Evolutionary conservation across 129 eudicot species (phyloP).

Genomic region (Tagetes erecta): DNA sequence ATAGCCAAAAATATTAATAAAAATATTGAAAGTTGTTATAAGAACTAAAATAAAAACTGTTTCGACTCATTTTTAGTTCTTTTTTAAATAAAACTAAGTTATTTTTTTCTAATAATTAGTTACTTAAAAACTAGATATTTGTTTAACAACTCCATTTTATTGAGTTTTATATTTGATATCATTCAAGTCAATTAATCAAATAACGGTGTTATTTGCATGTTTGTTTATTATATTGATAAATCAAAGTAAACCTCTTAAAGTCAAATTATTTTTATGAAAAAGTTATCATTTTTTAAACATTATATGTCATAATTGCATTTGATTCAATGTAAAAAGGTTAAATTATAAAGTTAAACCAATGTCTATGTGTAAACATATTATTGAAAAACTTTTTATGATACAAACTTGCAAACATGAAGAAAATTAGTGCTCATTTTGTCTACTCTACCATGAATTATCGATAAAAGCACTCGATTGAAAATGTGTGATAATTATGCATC

Average conservation of each 20-base stretch:
- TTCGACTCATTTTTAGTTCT: too few relatives aligned
- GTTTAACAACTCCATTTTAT: background rate
- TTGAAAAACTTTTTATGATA: background rate
- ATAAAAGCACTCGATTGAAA: slow-evolving; percentile 1
- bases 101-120: too few relatives aligned
- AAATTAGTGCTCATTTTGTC: background rate
- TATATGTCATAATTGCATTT: background rate
- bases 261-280: background rate
- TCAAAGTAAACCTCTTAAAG: background rate
- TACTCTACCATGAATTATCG: background rate
- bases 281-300: background rate
- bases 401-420: background rate
- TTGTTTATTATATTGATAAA: background rate
- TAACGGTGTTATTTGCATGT: background rate
- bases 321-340: background rate
- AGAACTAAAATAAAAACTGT: too few relatives aligned
- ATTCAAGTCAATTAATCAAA: background rate
- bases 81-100: too few relatives aligned
- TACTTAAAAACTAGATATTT: too few relatives aligned
- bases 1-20: too few relatives aligned
- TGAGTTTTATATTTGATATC: too few relatives aligned
- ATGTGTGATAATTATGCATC: background rate
- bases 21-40: too few relatives aligned
- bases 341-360: background rate
- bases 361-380: slow-evolving; percentile 1